phyloP scores from a whole-genome alignment of 2,329 filamentous ascomycete species.

The Apiospora hydei region DNA sequence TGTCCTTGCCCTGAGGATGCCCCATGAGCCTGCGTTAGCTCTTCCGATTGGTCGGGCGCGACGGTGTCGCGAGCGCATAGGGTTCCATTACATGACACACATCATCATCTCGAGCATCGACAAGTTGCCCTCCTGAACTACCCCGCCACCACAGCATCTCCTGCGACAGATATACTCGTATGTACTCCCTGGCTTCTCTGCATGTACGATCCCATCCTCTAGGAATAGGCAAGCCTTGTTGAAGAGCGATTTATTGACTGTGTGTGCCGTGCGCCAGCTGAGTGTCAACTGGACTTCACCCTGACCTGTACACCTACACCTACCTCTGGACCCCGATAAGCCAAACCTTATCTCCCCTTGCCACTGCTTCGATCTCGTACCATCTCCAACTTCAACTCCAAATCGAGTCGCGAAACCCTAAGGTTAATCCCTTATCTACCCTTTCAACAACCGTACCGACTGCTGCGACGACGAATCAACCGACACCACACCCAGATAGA shows the following conservation, averaged over 20 bases:
- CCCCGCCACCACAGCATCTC: slow-evolving; percentile 10
- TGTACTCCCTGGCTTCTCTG: background rate
- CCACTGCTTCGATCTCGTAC: background rate
- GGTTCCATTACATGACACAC: slow-evolving; percentile 20
- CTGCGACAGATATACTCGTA: slow-evolving; percentile 10
- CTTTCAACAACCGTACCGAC: background rate
- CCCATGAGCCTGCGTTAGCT: slow-evolving; percentile 10
- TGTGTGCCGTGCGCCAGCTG: background rate
- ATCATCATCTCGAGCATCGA: slow-evolving; percentile 15
- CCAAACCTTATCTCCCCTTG: slow-evolving; percentile 17
- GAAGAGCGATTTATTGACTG: background rate
- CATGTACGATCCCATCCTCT: background rate
- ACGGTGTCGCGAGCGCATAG: slow-evolving; percentile 4
- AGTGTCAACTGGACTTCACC: background rate
- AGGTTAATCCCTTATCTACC: background rate
- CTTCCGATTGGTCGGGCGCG: slow-evolving; percentile 15
- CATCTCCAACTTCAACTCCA: slow-evolving; percentile 2
- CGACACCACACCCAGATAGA: background rate
- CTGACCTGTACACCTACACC: background rate
- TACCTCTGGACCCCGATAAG: background rate
- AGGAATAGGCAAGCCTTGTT: too few species aligned
- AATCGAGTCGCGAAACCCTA: slow-evolving; percentile 15
- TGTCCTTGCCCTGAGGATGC: slow-evolving; percentile 19
- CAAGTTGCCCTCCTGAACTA: slow-evolving; percentile 1
- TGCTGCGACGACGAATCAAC: background rate